Base-by-base conservation (phyloP, 495 filamentous ascomycete genomes). In the Chaetomium cochliodes region DNA sequence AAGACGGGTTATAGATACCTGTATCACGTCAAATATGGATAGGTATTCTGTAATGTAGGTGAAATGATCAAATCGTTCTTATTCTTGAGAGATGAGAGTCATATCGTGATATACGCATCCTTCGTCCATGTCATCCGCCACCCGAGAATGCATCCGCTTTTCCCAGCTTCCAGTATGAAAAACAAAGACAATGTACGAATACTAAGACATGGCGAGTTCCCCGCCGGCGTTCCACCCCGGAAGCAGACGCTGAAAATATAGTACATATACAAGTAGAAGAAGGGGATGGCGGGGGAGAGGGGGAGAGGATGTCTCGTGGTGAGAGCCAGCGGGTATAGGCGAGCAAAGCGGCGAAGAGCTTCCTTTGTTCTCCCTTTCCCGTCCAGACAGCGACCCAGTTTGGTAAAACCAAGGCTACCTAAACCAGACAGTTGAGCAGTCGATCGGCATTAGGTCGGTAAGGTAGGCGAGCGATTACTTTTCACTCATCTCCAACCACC, bases 91-190 rank as follows among this genome's bases (percentile, higher is more conserved):
- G 60, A 47, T 44, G 50, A 54, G 60, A 54, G 39, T 47, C 51
- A 47, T 54, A 26, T 26, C 33, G 53, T 62, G 39, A 54, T 53
- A 44, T 53, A 62, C 22, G 28, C 50, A 62, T 33, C 15, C 23
- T 20, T 47, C 30, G 37, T 25, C 41, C 60, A 3, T 52, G 26
- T 37, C 49, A 49, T n/a, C 33, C 49, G n/a, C 18, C 23, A 30
- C 26, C 33, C 49, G 37, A 25, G 39, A 37, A 53, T 12, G 20
- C 60, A 37, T 1, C 39, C 51, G 26, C 50, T 37, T 44, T 55
- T 42, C 33, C 50, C 60, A 15, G 5, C 18, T 15, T 46, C 39
- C 30, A 30, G 11, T 44, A 44, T 12, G 12, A n/a, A 60, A 11
- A 23, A 25, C 12, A 20, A 62, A 33, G 28, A 13, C 37, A 53